phyloP scores from a whole-genome alignment of 164 flowering plant genomes.

The Taxillus chinensis region DNA sequence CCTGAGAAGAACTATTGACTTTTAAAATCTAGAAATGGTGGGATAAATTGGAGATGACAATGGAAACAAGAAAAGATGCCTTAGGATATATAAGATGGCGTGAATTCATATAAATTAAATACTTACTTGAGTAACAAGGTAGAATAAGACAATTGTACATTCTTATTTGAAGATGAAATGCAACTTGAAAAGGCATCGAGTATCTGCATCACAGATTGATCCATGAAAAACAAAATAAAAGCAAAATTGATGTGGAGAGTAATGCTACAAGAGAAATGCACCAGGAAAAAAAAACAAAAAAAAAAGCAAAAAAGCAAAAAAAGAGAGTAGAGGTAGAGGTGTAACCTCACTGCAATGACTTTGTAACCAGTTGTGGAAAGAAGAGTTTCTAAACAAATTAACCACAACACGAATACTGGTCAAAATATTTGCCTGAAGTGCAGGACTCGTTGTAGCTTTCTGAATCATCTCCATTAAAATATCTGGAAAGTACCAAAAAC shows the following conservation, averaged over 20 bases:
- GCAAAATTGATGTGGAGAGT: no score
- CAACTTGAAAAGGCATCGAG: slow-evolving; percentile 75
- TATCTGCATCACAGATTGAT: slow-evolving; percentile 43
- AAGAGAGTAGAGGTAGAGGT: neutral
- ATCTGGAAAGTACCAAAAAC: slow-evolving; percentile 30
- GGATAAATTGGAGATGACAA: no score
- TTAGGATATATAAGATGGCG: no score
- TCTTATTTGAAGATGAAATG: slow-evolving; percentile 62
- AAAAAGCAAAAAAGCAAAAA: neutral
- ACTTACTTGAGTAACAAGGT: slow-evolving; percentile 87
- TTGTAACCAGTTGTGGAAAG: slow-evolving; percentile 58
- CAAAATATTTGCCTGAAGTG: slow-evolving; percentile 59
- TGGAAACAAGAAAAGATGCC: no score
- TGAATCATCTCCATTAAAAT: slow-evolving; percentile 49
- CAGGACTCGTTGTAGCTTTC: slow-evolving; percentile 47
- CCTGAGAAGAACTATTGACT: no score
- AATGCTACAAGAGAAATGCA: neutral
- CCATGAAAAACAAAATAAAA: neutral
- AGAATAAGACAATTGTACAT: slow-evolving; percentile 67
- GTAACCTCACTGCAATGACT: slow-evolving; percentile 64
- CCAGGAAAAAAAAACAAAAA: no score
- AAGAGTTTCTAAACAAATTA: slow-evolving; percentile 70
- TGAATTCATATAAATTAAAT: neutral
- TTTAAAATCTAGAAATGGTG: no score
- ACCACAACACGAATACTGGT: slow-evolving; percentile 61